Evolutionary conservation across 495 filamentous ascomycete species (phyloP), one percentile per base, ranked within the genome.

Genomic region (Glutinoglossum americanum): DNA sequence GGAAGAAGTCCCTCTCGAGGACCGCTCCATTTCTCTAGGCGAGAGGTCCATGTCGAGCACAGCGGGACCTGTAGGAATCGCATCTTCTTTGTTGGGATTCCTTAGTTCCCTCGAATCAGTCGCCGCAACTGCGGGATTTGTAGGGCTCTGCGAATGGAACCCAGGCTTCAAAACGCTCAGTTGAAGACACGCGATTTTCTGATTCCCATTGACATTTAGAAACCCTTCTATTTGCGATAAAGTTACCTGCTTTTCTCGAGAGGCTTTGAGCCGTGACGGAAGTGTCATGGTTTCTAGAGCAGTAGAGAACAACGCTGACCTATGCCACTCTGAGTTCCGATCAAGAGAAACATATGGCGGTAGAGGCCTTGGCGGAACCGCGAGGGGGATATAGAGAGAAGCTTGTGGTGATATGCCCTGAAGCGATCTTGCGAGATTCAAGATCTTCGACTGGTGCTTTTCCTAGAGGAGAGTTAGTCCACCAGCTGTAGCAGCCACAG

Each of bases 271-370:
- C 30, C 89, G 75, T 10, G 85, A 80, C 13, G 87, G 87, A 28
- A 99, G 70, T 3, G 82, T 87, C 32, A 82, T 76, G 28, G 77
- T 88, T 67, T 99, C 92, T 28, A 96, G 62, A 8, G 87, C 84
- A 5, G 81, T 76, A 8, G 81, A 80, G 60, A 95, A 72, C 26
- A 97, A 68, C 8, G 82, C 90, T 15, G 85, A 83, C 19, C 73
- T 80, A 61, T 95, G 81, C 93, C 93, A 98, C 61, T 73, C 69
- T 7, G 84, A 93, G 10, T 69, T 68, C 32, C 64, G 62, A 64
- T 95, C 77, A 26, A 96, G 62, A 25, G 68, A 66, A 15, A 94
- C 62, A 60, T 78, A 81, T 4, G 62, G 56, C 15, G 88, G 84
- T 28, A 87, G 61, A 26, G 65, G 66, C 30, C 60, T 64, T 1